Conservation (phyloP, 225 moss, liverwort and hornwort genomes). For the Sphagnum contortum region DNA sequence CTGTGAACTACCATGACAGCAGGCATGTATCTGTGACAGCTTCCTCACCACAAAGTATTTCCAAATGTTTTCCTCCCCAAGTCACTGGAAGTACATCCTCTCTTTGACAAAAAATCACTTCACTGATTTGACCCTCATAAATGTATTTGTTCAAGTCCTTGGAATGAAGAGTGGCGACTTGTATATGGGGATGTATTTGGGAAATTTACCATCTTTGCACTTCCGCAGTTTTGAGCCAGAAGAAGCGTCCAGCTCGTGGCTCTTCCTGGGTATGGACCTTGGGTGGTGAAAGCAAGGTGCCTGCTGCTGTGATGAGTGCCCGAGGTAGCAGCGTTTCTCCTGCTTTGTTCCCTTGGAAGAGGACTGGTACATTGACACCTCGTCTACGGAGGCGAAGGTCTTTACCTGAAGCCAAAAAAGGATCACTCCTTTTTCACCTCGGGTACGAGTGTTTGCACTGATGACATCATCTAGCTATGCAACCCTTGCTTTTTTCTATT, state of each 20-base stretch:
- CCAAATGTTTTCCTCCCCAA: no score
- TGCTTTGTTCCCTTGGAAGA: conserved; percentile 63
- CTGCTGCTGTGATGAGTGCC: conserved; percentile 1
- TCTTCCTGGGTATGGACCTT: conserved; percentile 82
- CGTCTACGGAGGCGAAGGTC: conserved; percentile 40
- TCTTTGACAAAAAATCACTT: no score
- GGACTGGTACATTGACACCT: conserved; percentile 19
- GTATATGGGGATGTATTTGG: background rate
- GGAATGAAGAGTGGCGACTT: background rate
- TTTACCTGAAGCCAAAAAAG: conserved; percentile 55
- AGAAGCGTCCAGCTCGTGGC: conserved; percentile 29
- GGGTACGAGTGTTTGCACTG: conserved; percentile 30
- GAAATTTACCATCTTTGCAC: background rate
- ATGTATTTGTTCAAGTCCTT: no score
- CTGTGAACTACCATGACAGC: no score
- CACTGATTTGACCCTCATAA: no score
- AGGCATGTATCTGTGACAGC: no score
- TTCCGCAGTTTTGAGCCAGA: conserved; percentile 39
- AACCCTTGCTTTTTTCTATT: no score
- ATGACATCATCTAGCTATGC: conserved; percentile 6
- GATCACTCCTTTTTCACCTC: conserved; percentile 53
- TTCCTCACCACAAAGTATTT: no score
- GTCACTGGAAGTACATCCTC: no score
- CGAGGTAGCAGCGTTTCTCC: conserved; percentile 35
- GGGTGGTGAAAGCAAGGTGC: conserved; percentile 33